These are phyloP conservation scores for Gliomastix tumulicola DNA, from an alignment of 2,329 filamentous ascomycete species.

Conservation along the genomic window DNA sequence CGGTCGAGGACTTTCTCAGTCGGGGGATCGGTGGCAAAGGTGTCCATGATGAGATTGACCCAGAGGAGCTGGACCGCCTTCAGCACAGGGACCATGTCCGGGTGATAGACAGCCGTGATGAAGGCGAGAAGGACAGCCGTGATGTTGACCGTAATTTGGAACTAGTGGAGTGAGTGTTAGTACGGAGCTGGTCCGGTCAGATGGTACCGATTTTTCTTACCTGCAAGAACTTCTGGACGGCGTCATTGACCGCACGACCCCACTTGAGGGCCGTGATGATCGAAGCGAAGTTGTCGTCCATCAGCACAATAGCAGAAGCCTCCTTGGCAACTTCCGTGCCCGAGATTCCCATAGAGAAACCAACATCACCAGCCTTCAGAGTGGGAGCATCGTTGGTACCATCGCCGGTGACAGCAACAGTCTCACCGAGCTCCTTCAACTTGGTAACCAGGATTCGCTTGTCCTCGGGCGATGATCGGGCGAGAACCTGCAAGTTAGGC, in stretches of 20 bases:
- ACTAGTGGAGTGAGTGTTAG: constrained; percentile 20
- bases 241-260: constrained; percentile 53
- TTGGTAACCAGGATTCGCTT: constrained; percentile 55
- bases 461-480: constrained; percentile 58
- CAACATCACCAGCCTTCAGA: constrained; percentile 54
- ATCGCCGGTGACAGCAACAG: constrained; percentile 55
- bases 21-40: constrained; percentile 39
- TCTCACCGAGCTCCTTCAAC: constrained; percentile 55
- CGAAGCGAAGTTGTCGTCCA: constrained; percentile 56
- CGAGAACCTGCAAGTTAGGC: constrained; percentile 56
- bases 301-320: constrained; percentile 54
- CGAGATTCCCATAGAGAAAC: constrained; percentile 56
- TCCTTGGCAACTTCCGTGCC: constrained; percentile 57
- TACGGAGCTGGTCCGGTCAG: not conserved
- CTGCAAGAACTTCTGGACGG: constrained; percentile 54
- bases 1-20: constrained; percentile 39
- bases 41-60: constrained; percentile 57
- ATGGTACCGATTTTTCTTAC: constrained; percentile 11
- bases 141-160: constrained; percentile 56
- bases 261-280: constrained; percentile 56
- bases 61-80: constrained; percentile 52
- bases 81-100: constrained; percentile 33
- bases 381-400: constrained; percentile 56
- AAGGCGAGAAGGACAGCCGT: constrained; percentile 53
- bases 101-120: constrained; percentile 43